A percentile compares a stretch with the other conserved stretches of the same genome.
Evolutionary conservation across 1,284 basidiomycete genomes (phyloP).

Genomic region (Marasmius oreades): DNA sequence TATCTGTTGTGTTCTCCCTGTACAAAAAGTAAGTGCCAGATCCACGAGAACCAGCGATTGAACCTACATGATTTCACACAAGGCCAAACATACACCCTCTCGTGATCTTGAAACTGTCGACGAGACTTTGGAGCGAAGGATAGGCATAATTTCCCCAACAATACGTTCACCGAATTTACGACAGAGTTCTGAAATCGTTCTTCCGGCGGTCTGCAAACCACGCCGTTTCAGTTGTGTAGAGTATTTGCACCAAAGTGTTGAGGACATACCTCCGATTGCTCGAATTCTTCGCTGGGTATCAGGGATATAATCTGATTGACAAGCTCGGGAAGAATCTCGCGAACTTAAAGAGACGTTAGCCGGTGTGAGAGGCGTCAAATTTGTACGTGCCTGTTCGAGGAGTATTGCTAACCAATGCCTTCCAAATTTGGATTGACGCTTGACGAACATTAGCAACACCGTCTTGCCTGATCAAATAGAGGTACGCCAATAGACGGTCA

Average conservation of each 20-base stretch:
- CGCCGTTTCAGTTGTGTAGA: neutral
- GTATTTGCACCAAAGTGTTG: conserved; percentile 1
- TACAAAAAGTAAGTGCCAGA: conserved; percentile 5
- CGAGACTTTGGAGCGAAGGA: conserved; percentile 67
- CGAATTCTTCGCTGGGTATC: conserved; percentile 75
- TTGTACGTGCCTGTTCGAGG: conserved; percentile 66
- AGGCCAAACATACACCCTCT: conserved; percentile 85
- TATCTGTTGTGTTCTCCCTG: conserved; percentile 82
- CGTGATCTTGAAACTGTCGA: conserved; percentile 76
- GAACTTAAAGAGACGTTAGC: conserved; percentile 47
- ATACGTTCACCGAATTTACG: conserved; percentile 96
- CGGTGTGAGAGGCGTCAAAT: neutral
- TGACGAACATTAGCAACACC: conserved; percentile 88
- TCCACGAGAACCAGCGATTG: neutral
- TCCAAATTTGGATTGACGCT: conserved; percentile 96
- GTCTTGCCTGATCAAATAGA: conserved; percentile 96
- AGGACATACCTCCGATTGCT: conserved; percentile 82
- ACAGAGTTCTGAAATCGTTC: conserved; percentile 86
- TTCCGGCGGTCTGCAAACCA: conserved; percentile 66
- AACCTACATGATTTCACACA: conserved; percentile 85
- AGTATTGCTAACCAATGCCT: conserved; percentile 92
- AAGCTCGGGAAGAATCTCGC: conserved; percentile 90
- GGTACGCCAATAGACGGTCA: conserved; percentile 85
- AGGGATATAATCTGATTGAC: conserved; percentile 73
- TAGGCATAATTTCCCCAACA: conserved; percentile 79